Conservation (phyloP, 768 basidiomycete genomes). For the Tricholoma terreum region DNA sequence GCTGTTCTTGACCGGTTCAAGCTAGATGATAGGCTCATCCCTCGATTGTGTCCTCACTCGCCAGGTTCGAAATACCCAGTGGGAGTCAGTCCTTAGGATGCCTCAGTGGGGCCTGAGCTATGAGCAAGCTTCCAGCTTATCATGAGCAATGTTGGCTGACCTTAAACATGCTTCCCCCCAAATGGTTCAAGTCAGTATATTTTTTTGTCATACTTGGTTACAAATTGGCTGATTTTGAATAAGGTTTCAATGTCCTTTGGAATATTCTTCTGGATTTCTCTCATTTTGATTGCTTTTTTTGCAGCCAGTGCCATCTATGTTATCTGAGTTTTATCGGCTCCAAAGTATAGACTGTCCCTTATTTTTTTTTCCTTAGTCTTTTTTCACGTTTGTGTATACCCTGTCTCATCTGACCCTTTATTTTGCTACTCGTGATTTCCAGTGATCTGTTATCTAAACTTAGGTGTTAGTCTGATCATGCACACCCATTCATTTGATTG, state of each 20-base stretch:
- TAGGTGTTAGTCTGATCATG: neutral
- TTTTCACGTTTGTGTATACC: neutral
- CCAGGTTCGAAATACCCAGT: slow-evolving; percentile 1
- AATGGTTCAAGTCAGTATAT: neutral
- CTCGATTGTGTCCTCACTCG: neutral
- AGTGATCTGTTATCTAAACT: neutral
- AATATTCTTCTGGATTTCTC: neutral
- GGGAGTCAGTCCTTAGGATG: neutral
- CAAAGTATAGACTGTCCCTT: neutral
- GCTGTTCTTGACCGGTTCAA: slow-evolving; percentile 3
- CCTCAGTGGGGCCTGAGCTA: slow-evolving; percentile 4
- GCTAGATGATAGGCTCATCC: slow-evolving; percentile 1
- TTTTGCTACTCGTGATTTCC: neutral
- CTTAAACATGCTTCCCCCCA: neutral
- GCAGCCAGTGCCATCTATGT: neutral
- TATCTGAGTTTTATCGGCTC: neutral
- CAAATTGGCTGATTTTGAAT: neutral
- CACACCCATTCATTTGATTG: neutral
- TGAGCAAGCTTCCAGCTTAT: slow-evolving; percentile 7
- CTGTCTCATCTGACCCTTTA: neutral
- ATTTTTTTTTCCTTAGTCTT: neutral
- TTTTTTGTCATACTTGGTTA: neutral
- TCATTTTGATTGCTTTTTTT: neutral
- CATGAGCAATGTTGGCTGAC: neutral
- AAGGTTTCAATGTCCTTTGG: neutral